phyloP scores from a whole-genome alignment of 2,329 filamentous ascomycete species.

The Sordariomycetes sp. region DNA sequence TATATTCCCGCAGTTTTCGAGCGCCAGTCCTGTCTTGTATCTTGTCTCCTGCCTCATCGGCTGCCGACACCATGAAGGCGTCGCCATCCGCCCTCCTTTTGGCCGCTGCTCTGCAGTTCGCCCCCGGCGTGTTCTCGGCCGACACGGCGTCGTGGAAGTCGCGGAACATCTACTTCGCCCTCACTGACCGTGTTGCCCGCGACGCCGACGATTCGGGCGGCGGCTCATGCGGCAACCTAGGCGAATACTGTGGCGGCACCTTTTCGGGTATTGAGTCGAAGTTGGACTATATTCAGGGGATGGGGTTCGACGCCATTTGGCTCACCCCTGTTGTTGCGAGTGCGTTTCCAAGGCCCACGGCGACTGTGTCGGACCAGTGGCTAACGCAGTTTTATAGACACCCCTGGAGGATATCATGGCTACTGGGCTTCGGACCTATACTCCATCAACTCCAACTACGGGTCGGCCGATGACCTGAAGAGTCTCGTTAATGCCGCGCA shows the following conservation, averaged over 20 bases:
- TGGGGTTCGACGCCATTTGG: constrained; percentile 49
- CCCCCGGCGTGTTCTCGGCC: constrained; percentile 14
- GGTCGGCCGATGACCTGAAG: constrained; percentile 47
- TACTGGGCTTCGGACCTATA: constrained; percentile 43
- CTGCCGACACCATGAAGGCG: no score
- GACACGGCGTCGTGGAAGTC: constrained; percentile 34
- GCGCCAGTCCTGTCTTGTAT: no score
- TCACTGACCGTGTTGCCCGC: constrained; percentile 43
- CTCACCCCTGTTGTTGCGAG: constrained; percentile 45
- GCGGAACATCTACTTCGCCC: constrained; percentile 46
- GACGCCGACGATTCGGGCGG: constrained; percentile 26
- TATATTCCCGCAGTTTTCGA: no score
- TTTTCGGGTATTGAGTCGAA: constrained; percentile 46
- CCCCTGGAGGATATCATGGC: constrained; percentile 37
- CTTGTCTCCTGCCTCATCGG: no score
- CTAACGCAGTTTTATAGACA: constrained; percentile 13
- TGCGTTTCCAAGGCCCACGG: constrained; percentile 12
- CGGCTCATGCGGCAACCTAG: constrained; percentile 26
- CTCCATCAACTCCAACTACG: constrained; percentile 45
- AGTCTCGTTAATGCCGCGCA: constrained; percentile 45
- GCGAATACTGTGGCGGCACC: constrained; percentile 48
- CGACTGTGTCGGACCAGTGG: not conserved
- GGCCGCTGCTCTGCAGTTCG: no score
- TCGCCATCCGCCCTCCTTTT: no score
- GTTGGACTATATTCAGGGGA: constrained; percentile 52